Percentiles rank a stretch among this genome's conserved stretches.
These are phyloP conservation scores for Paramecium bursaria DNA, from an alignment of 73 alveolate genomes.

Conservation along the genomic window DNA sequence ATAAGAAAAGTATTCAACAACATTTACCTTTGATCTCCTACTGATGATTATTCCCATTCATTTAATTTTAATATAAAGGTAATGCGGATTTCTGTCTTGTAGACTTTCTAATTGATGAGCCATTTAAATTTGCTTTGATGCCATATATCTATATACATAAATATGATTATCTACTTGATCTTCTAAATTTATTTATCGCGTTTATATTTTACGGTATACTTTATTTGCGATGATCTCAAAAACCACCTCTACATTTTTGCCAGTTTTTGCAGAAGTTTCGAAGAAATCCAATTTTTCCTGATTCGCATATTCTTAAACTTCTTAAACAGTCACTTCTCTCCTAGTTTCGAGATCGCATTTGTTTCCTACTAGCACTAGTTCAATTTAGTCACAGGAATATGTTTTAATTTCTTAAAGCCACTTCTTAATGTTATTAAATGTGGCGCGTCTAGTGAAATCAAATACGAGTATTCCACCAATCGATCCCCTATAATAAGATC, in stretches of 20 bases:
- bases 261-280: constrained; percentile 86
- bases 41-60: not conserved
- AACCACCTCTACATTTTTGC: constrained; percentile 78
- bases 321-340: constrained; percentile 80
- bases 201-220: constrained; percentile 48
- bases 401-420: constrained; percentile 78
- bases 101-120: not conserved
- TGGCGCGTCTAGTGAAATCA: constrained; percentile 76
- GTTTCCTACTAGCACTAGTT: constrained; percentile 80
- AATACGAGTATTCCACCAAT: constrained; percentile 74
- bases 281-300: constrained; percentile 74
- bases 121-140: not conserved
- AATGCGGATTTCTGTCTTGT: not conserved
- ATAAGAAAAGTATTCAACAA: not conserved
- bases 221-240: constrained; percentile 26
- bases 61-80: no score
- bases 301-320: constrained; percentile 82
- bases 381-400: constrained; percentile 74
- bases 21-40: not conserved
- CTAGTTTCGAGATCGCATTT: constrained; percentile 74
- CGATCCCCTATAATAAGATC: constrained; percentile 75
- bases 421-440: constrained; percentile 65
- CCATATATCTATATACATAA: not conserved
- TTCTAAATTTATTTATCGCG: constrained; percentile 21
- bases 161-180: constrained; percentile 21